Percentiles rank a stretch among this genome's conserved stretches.
These are phyloP conservation scores for Diacronema lutheri DNA, from an alignment of 78 protist species.

Conservation along the genomic window DNA sequence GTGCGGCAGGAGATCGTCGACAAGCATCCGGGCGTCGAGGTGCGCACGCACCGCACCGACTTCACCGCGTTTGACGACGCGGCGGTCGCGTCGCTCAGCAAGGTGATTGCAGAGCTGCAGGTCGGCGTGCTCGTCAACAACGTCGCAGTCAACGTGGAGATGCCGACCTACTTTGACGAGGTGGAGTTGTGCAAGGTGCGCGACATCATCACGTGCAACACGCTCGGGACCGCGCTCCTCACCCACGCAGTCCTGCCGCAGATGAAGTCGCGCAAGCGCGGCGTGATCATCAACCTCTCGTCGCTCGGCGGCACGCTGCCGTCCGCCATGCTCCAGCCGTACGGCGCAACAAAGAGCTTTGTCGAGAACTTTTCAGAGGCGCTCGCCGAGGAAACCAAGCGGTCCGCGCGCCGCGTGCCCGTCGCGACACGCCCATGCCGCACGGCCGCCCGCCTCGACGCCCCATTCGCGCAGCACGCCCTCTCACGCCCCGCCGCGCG, in stretches of 20 bases:
- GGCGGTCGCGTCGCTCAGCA: not conserved
- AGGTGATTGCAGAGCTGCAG: not conserved
- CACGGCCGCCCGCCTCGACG: no score
- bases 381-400: no score
- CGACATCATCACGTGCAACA: slow-evolving; percentile 18
- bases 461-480: no score
- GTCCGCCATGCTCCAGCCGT: slow-evolving; percentile 30
- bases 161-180: slow-evolving; percentile 18
- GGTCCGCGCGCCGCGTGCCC: no score
- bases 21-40: not conserved
- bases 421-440: no score
- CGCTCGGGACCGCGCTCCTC: not conserved
- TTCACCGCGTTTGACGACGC: not conserved
- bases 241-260: not conserved
- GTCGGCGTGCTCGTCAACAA: slow-evolving; percentile 50
- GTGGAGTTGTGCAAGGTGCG: not conserved
- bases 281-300: slow-evolving; percentile 41
- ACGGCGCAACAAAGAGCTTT: slow-evolving; percentile 48
- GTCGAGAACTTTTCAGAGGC: slow-evolving; percentile 6
- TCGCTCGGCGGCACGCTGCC: slow-evolving; percentile 26
- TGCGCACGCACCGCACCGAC: slow-evolving; percentile 13
- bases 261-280: not conserved
- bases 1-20: not conserved
- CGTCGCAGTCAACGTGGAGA: slow-evolving; percentile 33
- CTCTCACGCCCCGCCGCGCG: no score